Percentiles rank a stretch among this genome's conserved stretches.
Evolutionary conservation across 2,329 filamentous ascomycete genomes (phyloP).

Genomic region (Monosporascus sp.): DNA sequence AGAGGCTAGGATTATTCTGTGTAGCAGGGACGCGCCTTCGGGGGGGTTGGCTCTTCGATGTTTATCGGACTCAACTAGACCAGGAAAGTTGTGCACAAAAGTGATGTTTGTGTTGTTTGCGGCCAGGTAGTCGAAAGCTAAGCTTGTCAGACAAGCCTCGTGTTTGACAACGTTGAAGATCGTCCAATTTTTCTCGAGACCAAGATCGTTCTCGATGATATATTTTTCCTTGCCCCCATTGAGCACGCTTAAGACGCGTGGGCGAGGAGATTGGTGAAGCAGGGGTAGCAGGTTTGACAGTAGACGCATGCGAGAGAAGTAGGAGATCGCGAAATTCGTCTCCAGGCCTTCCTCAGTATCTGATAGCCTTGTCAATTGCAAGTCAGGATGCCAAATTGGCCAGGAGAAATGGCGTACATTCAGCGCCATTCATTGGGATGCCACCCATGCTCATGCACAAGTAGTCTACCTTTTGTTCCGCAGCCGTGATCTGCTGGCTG

Average conservation of each 20-base stretch:
- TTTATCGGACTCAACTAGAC: slow-evolving; percentile 22
- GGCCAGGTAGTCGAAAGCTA: slow-evolving; percentile 25
- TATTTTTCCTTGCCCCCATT: slow-evolving; percentile 24
- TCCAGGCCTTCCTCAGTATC: slow-evolving; percentile 29
- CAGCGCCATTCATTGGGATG: slow-evolving; percentile 11
- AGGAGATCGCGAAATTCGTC: slow-evolving; percentile 21
- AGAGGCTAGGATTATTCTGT: slow-evolving; percentile 3
- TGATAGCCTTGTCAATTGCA: not conserved
- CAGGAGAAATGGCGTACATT: slow-evolving; percentile 7
- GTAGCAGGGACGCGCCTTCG: not conserved
- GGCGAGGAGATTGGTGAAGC: slow-evolving; percentile 15
- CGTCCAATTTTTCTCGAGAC: slow-evolving; percentile 19
- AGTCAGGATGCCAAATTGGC: not conserved
- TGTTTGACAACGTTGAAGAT: slow-evolving; percentile 19
- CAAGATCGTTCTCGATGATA: slow-evolving; percentile 23
- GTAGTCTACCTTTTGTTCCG: slow-evolving; percentile 19
- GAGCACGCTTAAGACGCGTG: slow-evolving; percentile 27
- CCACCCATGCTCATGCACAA: slow-evolving; percentile 23
- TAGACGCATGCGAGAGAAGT: slow-evolving; percentile 26
- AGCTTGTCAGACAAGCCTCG: slow-evolving; percentile 20
- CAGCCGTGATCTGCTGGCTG: slow-evolving; percentile 8
- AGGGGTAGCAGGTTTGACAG: slow-evolving; percentile 27
- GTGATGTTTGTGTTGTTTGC: slow-evolving; percentile 13
- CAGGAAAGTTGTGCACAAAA: slow-evolving; percentile 27
- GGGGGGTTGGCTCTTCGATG: not conserved